A percentile compares a stretch with the other conserved stretches of the same genome.
Conservation (phyloP, 1,284 basidiomycete species). For the Ustilago curta region DNA sequence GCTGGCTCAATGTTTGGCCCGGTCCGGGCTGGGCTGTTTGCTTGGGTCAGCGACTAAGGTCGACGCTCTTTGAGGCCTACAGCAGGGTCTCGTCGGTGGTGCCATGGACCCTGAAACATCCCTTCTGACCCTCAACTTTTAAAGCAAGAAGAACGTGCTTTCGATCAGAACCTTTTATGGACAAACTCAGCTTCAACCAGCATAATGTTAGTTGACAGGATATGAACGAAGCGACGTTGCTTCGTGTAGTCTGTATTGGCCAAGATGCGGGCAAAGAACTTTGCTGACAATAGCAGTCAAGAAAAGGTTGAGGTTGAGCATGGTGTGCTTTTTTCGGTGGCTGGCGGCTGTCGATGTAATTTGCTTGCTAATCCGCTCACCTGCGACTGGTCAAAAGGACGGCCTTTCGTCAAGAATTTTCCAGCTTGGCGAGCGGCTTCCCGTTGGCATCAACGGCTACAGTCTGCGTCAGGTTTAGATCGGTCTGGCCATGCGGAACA, state of each 20-base stretch:
- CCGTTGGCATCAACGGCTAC: slow-evolving; percentile 1
- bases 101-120: slow-evolving; percentile 1
- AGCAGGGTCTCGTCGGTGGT: neutral
- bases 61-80: slow-evolving; percentile 15
- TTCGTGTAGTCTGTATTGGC: too few relatives aligned
- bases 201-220: too few relatives aligned
- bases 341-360: neutral
- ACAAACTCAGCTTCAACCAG: neutral
- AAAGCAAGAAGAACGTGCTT: neutral
- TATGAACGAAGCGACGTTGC: too few relatives aligned
- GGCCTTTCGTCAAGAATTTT: slow-evolving; percentile 10
- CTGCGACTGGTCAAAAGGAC: slow-evolving; percentile 1
- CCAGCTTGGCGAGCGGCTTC: slow-evolving; percentile 14
- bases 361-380: slow-evolving; percentile 44
- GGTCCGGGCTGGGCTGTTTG: slow-evolving; percentile 24
- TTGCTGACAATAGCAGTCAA: slow-evolving; percentile 24
- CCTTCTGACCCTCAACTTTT: neutral
- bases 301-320: too few relatives aligned
- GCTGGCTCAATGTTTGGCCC: slow-evolving; percentile 8
- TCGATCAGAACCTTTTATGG: neutral
- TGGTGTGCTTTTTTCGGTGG: slow-evolving; percentile 25
- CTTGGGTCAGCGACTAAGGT: slow-evolving; percentile 19
- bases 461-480: slow-evolving; percentile 4
- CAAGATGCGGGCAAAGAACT: too few relatives aligned
- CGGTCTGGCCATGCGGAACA: neutral